Evolutionary conservation across 1,284 basidiomycete species (phyloP).

Genomic region (Tilletia setariae): DNA sequence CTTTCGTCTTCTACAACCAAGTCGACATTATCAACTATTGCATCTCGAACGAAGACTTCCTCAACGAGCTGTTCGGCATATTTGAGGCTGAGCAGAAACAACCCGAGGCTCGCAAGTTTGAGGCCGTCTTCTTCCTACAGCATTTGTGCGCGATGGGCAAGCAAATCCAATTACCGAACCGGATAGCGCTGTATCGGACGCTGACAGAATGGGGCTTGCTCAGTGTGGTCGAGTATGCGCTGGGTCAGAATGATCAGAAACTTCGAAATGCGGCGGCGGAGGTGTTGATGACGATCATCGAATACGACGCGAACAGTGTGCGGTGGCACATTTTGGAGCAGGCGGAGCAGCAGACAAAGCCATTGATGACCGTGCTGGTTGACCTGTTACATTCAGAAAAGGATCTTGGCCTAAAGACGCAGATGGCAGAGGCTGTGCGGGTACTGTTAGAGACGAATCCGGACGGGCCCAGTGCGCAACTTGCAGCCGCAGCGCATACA

Average conservation of each 20-base stretch:
- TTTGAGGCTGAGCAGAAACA: conserved; percentile 57
- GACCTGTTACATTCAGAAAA: conserved; percentile 69
- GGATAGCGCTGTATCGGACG: conserved; percentile 81
- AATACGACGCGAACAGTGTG: conserved; percentile 86
- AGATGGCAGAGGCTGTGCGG: conserved; percentile 84
- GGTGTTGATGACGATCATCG: conserved; percentile 78
- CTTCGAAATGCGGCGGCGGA: conserved; percentile 82
- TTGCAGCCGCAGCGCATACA: conserved; percentile 16
- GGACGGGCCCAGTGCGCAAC: conserved; percentile 28
- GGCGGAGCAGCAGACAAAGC: conserved; percentile 57
- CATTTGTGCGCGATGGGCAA: conserved; percentile 94
- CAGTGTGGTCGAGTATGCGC: conserved; percentile 76
- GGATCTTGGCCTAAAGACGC: conserved; percentile 83
- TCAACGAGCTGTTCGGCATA: conserved; percentile 72
- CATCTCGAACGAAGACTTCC: conserved; percentile 71
- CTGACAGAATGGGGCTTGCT: conserved; percentile 85
- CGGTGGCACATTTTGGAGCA: conserved; percentile 79
- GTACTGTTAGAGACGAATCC: conserved; percentile 68
- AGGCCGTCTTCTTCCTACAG: conserved; percentile 69
- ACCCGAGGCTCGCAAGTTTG: conserved; percentile 33
- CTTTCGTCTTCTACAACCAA: conserved; percentile 97
- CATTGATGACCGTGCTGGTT: conserved; percentile 56
- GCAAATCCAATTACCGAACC: conserved; percentile 82
- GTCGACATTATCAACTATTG: conserved; percentile 93
- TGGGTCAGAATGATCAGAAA: conserved; percentile 59